A percentile compares a stretch with the other conserved stretches of the same genome.
Evolutionary conservation across 192 early-diverging fungal genomes (phyloP).

Genomic region (Coemansia sp.): DNA sequence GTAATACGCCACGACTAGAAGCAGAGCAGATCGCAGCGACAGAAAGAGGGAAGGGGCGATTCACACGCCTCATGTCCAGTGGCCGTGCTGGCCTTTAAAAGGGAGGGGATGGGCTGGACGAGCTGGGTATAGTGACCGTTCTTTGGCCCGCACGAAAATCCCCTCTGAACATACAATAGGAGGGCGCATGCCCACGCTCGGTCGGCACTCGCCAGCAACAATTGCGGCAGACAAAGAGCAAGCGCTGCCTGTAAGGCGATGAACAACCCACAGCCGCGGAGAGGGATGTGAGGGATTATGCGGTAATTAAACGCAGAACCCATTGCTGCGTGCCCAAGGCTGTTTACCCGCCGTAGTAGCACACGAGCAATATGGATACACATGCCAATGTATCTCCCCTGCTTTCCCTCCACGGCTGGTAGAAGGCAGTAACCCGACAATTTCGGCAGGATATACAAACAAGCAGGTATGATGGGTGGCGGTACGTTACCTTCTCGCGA

Average conservation of each 20-base stretch:
- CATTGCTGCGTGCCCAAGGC: not conserved
- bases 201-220: constrained; percentile 1
- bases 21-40: constrained; percentile 11
- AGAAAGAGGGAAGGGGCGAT: constrained; percentile 12
- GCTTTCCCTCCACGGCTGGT: constrained; percentile 4
- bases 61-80: constrained; percentile 6
- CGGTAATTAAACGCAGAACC: constrained; percentile 13
- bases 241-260: constrained; percentile 12
- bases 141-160: constrained; percentile 8
- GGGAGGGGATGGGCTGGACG: constrained; percentile 3
- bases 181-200: not conserved
- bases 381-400: too few species aligned
- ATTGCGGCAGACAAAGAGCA: constrained; percentile 3
- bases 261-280: constrained; percentile 3
- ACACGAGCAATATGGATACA: not conserved
- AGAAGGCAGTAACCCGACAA: constrained; percentile 8
- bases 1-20: constrained; percentile 15
- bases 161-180: not conserved
- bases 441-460: not conserved
- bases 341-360: constrained; percentile 30
- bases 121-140: constrained; percentile 13
- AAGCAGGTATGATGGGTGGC: not conserved
- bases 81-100: constrained; percentile 6
- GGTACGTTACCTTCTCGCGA: constrained; percentile 15
- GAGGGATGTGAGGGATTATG: constrained; percentile 2